Percentiles rank a stretch among this genome's conserved stretches.
Evolutionary conservation across 768 basidiomycete genomes (phyloP).

Genomic region (Rhodosporidiobolus odoratus): DNA sequence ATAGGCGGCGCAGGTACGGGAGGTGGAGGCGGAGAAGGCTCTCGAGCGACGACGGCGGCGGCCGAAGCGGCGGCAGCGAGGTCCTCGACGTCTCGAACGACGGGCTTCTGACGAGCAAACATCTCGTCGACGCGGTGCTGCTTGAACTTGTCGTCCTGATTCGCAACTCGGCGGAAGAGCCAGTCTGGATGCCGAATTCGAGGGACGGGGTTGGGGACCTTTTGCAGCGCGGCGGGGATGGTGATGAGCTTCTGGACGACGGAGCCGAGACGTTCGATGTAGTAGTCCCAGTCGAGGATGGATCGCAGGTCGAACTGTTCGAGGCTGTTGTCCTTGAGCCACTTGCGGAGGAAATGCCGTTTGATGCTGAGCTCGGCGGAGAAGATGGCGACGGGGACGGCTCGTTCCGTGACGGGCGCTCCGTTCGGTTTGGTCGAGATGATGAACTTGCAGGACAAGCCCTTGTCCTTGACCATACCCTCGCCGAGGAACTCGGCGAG

Average conservation of each 20-base stretch:
- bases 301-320: constrained; percentile 82
- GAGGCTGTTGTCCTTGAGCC: constrained; percentile 89
- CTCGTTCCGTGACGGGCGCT: constrained; percentile 93
- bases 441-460: constrained; percentile 96
- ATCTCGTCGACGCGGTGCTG: constrained; percentile 97
- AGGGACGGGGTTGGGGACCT: constrained; percentile 91
- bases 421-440: constrained; percentile 89
- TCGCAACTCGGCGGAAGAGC: constrained; percentile 84
- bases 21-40: constrained; percentile 1
- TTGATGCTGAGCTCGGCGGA: constrained; percentile 90
- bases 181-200: constrained; percentile 95
- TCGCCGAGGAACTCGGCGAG: constrained; percentile 94
- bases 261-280: constrained; percentile 92
- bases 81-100: constrained; percentile 43
- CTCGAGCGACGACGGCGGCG: constrained; percentile 47
- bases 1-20: constrained; percentile 58
- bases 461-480: constrained; percentile 99
- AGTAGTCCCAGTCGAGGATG: constrained; percentile 97
- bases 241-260: constrained; percentile 99
- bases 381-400: constrained; percentile 95
- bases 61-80: constrained; percentile 54
- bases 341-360: constrained; percentile 81
- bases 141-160: constrained; percentile 89
- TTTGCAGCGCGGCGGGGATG: constrained; percentile 97
- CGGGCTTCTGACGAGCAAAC: constrained; percentile 55